A percentile compares a stretch with the other conserved stretches of the same genome.
Evolutionary conservation across 1,284 basidiomycete genomes (phyloP).

Genomic region (Marasmius oreades): DNA sequence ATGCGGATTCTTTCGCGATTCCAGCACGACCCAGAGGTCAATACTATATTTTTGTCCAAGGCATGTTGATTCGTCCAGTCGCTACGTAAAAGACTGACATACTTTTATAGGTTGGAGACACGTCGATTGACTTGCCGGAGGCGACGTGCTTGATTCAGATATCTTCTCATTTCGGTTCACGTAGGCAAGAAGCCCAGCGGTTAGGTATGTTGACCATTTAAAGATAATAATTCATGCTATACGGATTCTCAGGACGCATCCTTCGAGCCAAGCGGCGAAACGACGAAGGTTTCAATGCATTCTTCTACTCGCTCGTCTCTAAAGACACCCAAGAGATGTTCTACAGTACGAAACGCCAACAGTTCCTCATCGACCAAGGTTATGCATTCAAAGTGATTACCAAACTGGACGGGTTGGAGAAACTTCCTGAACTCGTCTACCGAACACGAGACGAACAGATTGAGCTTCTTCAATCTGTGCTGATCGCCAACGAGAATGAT

Average conservation of each 20-base stretch:
- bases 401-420: conserved; percentile 89
- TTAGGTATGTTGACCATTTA: conserved; percentile 61
- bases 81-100: neutral
- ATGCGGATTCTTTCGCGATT: conserved; percentile 95
- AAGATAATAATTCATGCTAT: too few relatives aligned
- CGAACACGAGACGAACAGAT: conserved; percentile 91
- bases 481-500: conserved; percentile 89
- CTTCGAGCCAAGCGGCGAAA: conserved; percentile 96
- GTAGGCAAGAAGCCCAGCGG: conserved; percentile 96
- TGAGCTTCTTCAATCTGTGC: conserved; percentile 88
- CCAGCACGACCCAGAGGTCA: conserved; percentile 94
- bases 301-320: conserved; percentile 98
- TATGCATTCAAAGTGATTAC: conserved; percentile 99
- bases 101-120: conserved; percentile 84
- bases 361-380: conserved; percentile 98
- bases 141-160: conserved; percentile 99
- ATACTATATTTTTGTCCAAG: conserved; percentile 99
- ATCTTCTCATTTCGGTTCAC: conserved; percentile 98
- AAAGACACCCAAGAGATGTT: conserved; percentile 99
- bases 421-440: conserved; percentile 89
- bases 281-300: conserved; percentile 99
- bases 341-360: conserved; percentile 98
- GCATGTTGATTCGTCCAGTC: conserved; percentile 33
- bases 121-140: conserved; percentile 98
- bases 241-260: conserved; percentile 63